Percentiles rank a stretch among this genome's conserved stretches.
These are phyloP conservation scores for Arthrinium phaeospermum DNA, from an alignment of 2,329 filamentous ascomycete genomes.

Conservation along the genomic window DNA sequence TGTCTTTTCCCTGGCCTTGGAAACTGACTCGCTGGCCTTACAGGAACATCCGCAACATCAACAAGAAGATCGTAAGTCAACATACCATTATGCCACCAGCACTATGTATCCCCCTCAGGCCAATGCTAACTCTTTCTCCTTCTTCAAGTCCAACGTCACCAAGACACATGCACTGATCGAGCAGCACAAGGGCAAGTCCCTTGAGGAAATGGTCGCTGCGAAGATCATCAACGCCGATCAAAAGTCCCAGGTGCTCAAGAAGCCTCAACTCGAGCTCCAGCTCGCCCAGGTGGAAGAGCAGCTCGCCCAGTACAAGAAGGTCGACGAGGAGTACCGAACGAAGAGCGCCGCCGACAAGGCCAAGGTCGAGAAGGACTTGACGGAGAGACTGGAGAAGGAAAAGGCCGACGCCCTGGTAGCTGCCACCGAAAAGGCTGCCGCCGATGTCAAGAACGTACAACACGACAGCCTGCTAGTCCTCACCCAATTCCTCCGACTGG, in stretches of 20 bases:
- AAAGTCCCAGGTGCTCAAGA: constrained; percentile 78
- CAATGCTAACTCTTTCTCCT: not conserved
- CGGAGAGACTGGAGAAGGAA: constrained; percentile 57
- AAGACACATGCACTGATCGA: constrained; percentile 74
- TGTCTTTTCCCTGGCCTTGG: constrained; percentile 14
- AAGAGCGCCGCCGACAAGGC: constrained; percentile 63
- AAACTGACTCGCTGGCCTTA: constrained; percentile 26
- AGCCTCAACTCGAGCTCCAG: constrained; percentile 72
- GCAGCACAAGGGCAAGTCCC: constrained; percentile 71
- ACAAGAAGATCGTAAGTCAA: constrained; percentile 86
- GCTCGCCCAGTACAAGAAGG: constrained; percentile 74
- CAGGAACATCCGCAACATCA: constrained; percentile 88
- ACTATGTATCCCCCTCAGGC: not conserved
- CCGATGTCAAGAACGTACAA: constrained; percentile 60
- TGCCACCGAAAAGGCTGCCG: constrained; percentile 59
- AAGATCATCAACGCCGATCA: constrained; percentile 83
- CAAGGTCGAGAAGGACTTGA: constrained; percentile 63
- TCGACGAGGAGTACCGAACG: constrained; percentile 73
- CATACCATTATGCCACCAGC: not conserved
- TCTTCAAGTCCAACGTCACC: constrained; percentile 62
- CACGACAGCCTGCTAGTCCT: constrained; percentile 71
- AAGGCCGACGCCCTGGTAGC: constrained; percentile 60
- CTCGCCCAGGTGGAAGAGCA: constrained; percentile 76
- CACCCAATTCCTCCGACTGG: constrained; percentile 81
- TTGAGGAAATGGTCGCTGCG: constrained; percentile 73